Conservation (phyloP, 2,329 filamentous ascomycete genomes). For the Colletotrichum caudatum region DNA sequence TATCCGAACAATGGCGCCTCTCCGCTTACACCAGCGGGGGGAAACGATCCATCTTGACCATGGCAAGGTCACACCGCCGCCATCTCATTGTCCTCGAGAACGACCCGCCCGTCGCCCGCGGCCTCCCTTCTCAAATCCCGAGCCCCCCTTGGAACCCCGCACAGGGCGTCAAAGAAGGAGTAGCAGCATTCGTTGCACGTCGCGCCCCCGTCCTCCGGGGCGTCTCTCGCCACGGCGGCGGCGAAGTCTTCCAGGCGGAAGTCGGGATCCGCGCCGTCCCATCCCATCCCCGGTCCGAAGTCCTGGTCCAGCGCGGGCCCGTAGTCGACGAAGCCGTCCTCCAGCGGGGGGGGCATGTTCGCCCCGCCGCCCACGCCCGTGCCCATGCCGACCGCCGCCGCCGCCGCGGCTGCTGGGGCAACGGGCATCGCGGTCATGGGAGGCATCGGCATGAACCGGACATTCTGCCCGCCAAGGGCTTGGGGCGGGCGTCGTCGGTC, state of each 20-base stretch:
- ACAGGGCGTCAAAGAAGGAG: constrained; percentile 27
- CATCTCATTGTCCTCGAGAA: constrained; percentile 31
- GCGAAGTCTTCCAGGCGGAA: constrained; percentile 19
- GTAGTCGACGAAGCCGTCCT: constrained; percentile 37
- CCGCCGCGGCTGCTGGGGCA: constrained; percentile 13
- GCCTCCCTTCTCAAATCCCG: constrained; percentile 19
- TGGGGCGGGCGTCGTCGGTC: neutral
- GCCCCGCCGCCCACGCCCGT: constrained; percentile 12
- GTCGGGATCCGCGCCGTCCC: constrained; percentile 12
- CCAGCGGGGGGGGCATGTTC: constrained; percentile 5
- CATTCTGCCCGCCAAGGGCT: neutral
- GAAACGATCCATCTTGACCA: too few relatives aligned
- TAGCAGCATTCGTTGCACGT: constrained; percentile 26
- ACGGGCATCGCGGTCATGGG: constrained; percentile 27
- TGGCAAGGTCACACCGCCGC: constrained; percentile 6
- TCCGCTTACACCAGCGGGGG: neutral
- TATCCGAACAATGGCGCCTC: neutral
- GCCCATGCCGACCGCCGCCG: neutral
- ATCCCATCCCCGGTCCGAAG: constrained; percentile 26
- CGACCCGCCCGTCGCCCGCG: neutral
- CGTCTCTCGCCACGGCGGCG: neutral
- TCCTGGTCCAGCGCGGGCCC: constrained; percentile 29
- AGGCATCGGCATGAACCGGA: constrained; percentile 30
- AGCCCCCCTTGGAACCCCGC: constrained; percentile 13
- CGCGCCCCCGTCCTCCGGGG: constrained; percentile 4